phyloP scores from a whole-genome alignment of 306 rosid genomes.

The Inga laurina region DNA sequence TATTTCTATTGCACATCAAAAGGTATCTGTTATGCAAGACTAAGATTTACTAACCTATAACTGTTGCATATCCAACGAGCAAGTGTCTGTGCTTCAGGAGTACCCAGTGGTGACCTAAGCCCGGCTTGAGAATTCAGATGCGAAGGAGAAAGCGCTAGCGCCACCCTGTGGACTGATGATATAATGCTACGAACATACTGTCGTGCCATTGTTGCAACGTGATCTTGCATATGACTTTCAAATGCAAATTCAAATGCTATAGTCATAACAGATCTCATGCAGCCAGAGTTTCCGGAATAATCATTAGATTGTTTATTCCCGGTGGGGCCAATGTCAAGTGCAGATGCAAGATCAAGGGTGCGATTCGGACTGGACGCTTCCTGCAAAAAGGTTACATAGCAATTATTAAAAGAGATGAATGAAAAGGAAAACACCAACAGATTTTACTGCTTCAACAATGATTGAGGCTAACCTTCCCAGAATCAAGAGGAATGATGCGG shows the following conservation, averaged over 20 bases:
- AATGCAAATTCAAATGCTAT: constrained; percentile 98
- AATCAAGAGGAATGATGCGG: constrained; percentile 95
- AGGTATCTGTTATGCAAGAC: not conserved
- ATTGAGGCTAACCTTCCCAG: constrained; percentile 76
- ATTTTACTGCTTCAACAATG: constrained; percentile 5
- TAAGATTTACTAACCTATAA: constrained; percentile 58
- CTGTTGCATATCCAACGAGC: constrained; percentile 98
- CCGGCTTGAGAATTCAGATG: constrained; percentile 84
- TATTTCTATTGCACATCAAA: constrained; percentile 10
- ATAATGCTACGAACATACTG: constrained; percentile 97
- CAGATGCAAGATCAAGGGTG: constrained; percentile 97
- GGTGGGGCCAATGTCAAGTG: constrained; percentile 87
- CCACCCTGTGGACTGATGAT: constrained; percentile 99
- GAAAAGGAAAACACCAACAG: not conserved
- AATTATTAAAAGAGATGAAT: not conserved
- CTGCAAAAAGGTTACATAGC: constrained; percentile 42
- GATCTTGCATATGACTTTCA: constrained; percentile 98
- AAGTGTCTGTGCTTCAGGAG: constrained; percentile 98
- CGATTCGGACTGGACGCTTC: constrained; percentile 98
- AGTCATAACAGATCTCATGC: constrained; percentile 95
- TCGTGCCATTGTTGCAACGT: constrained; percentile 98
- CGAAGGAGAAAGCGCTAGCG: constrained; percentile 95
- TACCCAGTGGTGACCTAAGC: constrained; percentile 83
- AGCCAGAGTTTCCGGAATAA: constrained; percentile 62
- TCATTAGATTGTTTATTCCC: constrained; percentile 77